Conservation (phyloP, 1,284 basidiomycete genomes). For the Malassezia caprae region DNA sequence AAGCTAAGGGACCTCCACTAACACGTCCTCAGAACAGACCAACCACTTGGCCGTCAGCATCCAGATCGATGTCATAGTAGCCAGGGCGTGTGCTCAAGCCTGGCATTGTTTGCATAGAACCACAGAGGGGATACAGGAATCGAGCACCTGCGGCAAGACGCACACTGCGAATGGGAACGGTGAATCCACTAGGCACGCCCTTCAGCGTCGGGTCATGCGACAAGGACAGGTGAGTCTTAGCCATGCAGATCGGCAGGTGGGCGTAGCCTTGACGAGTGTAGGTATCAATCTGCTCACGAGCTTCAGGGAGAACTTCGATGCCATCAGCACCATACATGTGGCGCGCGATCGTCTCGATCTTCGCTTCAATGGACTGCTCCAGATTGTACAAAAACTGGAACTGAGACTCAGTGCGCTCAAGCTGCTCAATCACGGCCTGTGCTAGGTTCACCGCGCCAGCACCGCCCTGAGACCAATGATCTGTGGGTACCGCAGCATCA, state of each 20-base stretch:
- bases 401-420: constrained; percentile 28
- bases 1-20: not conserved
- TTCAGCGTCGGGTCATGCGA: constrained; percentile 38
- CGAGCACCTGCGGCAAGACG: constrained; percentile 84
- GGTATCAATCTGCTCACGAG: constrained; percentile 74
- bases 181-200: constrained; percentile 56
- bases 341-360: constrained; percentile 42
- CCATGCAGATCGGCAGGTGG: constrained; percentile 73
- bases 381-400: constrained; percentile 47
- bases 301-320: constrained; percentile 55
- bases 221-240: constrained; percentile 65
- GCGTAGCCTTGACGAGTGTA: constrained; percentile 84
- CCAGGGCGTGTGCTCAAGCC: constrained; percentile 87
- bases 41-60: constrained; percentile 48
- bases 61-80: constrained; percentile 44
- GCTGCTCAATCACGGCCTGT: constrained; percentile 34
- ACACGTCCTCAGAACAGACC: constrained; percentile 42
- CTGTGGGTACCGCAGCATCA: constrained; percentile 86
- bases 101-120: constrained; percentile 76
- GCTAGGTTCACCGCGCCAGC: constrained; percentile 40
- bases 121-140: constrained; percentile 77
- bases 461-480: constrained; percentile 59
- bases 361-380: constrained; percentile 32
- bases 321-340: constrained; percentile 47
- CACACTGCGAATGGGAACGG: constrained; percentile 79